Evolutionary conservation across 2,329 filamentous ascomycete species (phyloP), one percentile per base, ranked within the genome.

Genomic region (Trichoderma hamatum): DNA sequence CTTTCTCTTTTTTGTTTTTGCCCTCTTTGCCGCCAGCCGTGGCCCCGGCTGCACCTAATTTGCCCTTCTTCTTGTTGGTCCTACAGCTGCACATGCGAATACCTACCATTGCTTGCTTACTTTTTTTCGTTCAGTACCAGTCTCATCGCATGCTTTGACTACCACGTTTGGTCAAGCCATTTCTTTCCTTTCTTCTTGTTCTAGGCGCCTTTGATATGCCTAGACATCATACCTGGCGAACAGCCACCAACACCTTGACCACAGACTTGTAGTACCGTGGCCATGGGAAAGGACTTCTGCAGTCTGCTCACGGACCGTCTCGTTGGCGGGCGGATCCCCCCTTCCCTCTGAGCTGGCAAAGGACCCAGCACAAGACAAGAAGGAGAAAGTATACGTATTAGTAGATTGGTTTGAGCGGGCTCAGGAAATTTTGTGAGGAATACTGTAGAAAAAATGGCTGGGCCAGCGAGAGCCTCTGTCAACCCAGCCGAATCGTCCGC

Each of bases 321-420:
- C 26, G 65, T 36, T 54, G 58, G 56, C 56, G 58, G 58, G 66
- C 56, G 66, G 66, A 68, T 62, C 66, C 36, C 39, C 46, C 58
- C 34, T 56, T 46, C 7, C 56, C 65, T 67, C 67, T 69, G 67
- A 69, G 67, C 36, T 69, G 67, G 67, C 67, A 69, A 69, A 52
- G 67, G 59, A n/a, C 39, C 59, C 67, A 65, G 65, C 54, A 56
- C 51, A 66, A 58, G 61, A 69, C 51, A 69, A 64, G 61, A 58
- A 63, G 67, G 58, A 58, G 55, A 64, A 52, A 56, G 56, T 43
- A 43, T 43, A 43, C 39, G 39, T 43, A 43, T 43, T 19, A 9
- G 39, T 39, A 56, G 26, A 52, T 32, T 19, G 19, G 43, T 30
- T 43, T 60, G 67, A 65, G 54, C 56, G 60, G 64, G 54, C 60